These are phyloP conservation scores for Colletotrichum agaves DNA, from an alignment of 2,329 filamentous ascomycete species.

Conservation along the genomic window DNA sequence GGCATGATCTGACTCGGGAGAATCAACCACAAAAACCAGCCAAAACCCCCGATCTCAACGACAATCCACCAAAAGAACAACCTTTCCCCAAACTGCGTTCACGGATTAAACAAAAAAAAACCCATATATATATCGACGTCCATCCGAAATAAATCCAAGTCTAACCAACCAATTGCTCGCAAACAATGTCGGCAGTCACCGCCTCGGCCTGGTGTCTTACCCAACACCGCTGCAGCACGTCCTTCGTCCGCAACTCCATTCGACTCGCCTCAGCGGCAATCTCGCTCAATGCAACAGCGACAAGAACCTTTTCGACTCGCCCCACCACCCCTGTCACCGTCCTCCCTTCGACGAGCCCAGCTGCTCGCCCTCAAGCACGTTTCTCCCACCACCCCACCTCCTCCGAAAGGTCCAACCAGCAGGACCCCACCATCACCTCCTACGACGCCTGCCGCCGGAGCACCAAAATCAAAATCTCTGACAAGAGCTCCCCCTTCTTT, in stretches of 20 bases:
- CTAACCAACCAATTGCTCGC: background rate
- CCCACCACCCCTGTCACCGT: conserved; percentile 28
- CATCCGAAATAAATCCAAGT: background rate
- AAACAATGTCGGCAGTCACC: conserved; percentile 24
- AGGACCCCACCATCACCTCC: conserved; percentile 44
- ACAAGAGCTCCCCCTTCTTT: conserved; percentile 22
- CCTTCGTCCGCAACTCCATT: background rate
- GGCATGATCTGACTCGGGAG: conserved; percentile 17
- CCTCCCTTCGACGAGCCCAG: conserved; percentile 9
- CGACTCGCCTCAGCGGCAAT: conserved; percentile 1
- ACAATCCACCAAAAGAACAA: background rate
- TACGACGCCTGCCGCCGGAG: conserved; percentile 42
- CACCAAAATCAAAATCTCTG: conserved; percentile 44
- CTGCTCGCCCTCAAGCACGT: conserved; percentile 27
- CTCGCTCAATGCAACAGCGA: conserved; percentile 22
- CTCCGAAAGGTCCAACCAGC: conserved; percentile 12
- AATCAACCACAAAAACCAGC: background rate
- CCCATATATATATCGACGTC: too few relatives aligned
- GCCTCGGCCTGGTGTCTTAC: conserved; percentile 26
- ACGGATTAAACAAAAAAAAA: background rate
- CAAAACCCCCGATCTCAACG: background rate
- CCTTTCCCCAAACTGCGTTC: background rate
- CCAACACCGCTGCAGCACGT: conserved; percentile 13
- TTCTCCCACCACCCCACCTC: conserved; percentile 36
- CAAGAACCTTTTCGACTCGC: conserved; percentile 29